Conservation (phyloP, 768 basidiomycete species). For the Mycena belliarum region DNA sequence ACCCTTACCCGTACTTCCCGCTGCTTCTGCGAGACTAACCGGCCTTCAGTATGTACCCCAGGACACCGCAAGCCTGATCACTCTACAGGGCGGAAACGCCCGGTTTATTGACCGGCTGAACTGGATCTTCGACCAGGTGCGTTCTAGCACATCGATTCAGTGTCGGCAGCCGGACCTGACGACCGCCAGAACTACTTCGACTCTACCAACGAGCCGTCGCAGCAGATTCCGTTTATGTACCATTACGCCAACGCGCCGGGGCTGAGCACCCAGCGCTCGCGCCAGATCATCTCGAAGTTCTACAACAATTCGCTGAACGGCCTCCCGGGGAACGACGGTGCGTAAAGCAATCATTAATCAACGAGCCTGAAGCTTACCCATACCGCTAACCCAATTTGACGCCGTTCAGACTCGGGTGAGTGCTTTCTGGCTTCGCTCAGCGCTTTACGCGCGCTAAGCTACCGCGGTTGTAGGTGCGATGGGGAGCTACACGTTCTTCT, state of each 20-base stretch:
- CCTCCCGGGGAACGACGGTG: constrained; percentile 68
- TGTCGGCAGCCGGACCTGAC: neutral
- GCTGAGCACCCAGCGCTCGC: constrained; percentile 54
- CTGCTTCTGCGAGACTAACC: neutral
- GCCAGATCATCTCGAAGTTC: constrained; percentile 54
- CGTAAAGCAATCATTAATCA: constrained; percentile 13
- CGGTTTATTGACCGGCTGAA: constrained; percentile 57
- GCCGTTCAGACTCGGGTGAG: constrained; percentile 28
- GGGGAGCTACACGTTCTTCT: constrained; percentile 62
- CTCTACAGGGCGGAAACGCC: constrained; percentile 58
- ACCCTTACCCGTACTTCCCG: constrained; percentile 16
- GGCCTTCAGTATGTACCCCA: constrained; percentile 57
- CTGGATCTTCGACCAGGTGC: constrained; percentile 57
- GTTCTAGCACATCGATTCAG: neutral
- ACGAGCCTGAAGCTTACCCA: constrained; percentile 3
- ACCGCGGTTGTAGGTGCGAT: constrained; percentile 48
- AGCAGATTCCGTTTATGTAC: constrained; percentile 72
- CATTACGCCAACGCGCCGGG: constrained; percentile 66
- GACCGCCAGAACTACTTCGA: constrained; percentile 57
- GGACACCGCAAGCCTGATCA: constrained; percentile 61
- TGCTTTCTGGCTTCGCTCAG: constrained; percentile 19
- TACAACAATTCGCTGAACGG: constrained; percentile 60
- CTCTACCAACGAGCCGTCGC: constrained; percentile 63
- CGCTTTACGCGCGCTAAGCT: neutral
- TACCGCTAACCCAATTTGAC: constrained; percentile 1